These are phyloP conservation scores for Pseudocercospora pini-densiflorae DNA, from an alignment of 2,329 filamentous ascomycete genomes.

Conservation along the genomic window DNA sequence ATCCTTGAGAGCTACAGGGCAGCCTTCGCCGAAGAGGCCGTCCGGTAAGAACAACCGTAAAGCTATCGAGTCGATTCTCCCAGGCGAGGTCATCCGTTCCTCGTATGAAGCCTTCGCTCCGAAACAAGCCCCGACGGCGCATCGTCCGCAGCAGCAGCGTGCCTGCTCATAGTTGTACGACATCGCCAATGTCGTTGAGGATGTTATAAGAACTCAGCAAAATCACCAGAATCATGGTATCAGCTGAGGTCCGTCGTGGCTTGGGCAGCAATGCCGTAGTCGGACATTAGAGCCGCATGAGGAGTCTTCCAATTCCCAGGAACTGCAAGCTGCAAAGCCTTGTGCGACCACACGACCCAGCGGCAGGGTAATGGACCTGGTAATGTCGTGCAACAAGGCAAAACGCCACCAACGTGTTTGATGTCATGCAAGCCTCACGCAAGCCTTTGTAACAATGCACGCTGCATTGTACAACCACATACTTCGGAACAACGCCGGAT, in stretches of 20 bases:
- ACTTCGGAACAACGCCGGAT: constrained; percentile 13
- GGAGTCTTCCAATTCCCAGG: constrained; percentile 3
- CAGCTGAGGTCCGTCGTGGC: neutral
- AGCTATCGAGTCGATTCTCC: no score
- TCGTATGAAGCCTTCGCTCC: neutral
- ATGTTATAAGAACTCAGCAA: neutral
- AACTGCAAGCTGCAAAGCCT: constrained; percentile 11
- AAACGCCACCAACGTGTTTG: constrained; percentile 26
- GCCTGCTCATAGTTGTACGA: neutral
- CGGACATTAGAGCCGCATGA: constrained; percentile 8
- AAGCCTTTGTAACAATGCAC: constrained; percentile 9
- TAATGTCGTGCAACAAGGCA: constrained; percentile 15
- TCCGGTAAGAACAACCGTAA: no score
- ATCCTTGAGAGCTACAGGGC: no score
- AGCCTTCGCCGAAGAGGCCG: no score
- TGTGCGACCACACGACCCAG: constrained; percentile 3
- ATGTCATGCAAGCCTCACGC: constrained; percentile 14
- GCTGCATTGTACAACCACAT: constrained; percentile 2
- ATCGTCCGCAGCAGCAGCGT: neutral
- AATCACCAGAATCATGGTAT: constrained; percentile 2
- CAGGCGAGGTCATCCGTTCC: neutral
- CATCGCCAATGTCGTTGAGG: neutral
- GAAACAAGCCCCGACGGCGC: neutral
- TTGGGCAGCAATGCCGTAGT: constrained; percentile 18
- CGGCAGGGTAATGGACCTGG: neutral